phyloP scores from a whole-genome alignment of 176 grass and related monocot genomes.

The Leersia perrieri region DNA sequence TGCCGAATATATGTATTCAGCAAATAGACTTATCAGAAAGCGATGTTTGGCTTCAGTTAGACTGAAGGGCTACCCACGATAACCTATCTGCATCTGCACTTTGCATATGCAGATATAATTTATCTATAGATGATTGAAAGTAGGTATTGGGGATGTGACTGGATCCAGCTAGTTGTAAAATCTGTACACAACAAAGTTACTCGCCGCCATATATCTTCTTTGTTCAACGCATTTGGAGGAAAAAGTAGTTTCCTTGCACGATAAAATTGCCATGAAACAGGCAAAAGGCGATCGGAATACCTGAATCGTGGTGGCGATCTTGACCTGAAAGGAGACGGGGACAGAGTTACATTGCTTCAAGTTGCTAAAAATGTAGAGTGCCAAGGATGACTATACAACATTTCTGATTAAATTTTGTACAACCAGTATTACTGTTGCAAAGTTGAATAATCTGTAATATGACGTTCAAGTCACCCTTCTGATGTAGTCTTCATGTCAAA shows the following conservation, averaged over 20 bases:
- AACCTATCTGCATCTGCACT: neutral
- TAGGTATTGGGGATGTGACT: neutral
- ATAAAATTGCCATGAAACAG: conserved; percentile 1
- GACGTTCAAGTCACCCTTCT: too few relatives aligned
- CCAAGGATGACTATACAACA: too few relatives aligned
- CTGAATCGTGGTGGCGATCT: conserved; percentile 15
- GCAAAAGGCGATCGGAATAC: neutral
- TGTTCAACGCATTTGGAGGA: neutral
- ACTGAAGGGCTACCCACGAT: neutral
- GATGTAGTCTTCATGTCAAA: too few relatives aligned
- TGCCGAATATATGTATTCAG: neutral
- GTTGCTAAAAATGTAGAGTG: neutral
- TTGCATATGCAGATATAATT: neutral
- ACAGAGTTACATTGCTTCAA: neutral
- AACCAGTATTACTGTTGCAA: too few relatives aligned
- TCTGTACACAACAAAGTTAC: neutral
- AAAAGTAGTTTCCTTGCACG: neutral
- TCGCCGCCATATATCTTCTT: neutral
- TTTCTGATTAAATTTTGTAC: too few relatives aligned
- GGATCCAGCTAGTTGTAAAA: conserved; percentile 11
- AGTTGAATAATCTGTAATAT: too few relatives aligned
- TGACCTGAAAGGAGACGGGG: neutral
- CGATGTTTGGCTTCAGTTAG: neutral
- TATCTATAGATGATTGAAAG: too few relatives aligned
- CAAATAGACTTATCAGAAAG: conserved; percentile 5